A percentile compares a stretch with the other conserved stretches of the same genome.
Conservation (phyloP, 768 basidiomycete genomes). For the Tylopilus plumbeoviolaceoides region DNA sequence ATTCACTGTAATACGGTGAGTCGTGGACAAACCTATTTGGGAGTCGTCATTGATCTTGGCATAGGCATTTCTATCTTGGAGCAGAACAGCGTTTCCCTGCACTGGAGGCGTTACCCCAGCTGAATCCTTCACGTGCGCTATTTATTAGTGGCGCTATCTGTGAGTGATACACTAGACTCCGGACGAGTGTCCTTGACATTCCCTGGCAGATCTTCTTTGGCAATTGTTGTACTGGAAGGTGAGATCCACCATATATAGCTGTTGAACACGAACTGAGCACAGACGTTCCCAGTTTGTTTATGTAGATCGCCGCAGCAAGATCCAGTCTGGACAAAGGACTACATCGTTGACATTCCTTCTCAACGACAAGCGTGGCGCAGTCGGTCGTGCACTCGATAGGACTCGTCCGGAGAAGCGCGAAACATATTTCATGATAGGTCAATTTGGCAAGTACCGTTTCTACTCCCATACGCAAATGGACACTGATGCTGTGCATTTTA, state of each 20-base stretch:
- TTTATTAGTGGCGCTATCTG: conserved; percentile 79
- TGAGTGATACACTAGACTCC: conserved; percentile 36
- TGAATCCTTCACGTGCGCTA: conserved; percentile 71
- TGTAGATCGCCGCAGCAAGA: conserved; percentile 83
- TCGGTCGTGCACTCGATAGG: conserved; percentile 65
- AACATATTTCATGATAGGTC: conserved; percentile 77
- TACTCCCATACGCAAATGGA: background rate
- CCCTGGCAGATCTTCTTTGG: conserved; percentile 78
- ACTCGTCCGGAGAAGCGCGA: conserved; percentile 62
- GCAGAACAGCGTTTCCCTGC: conserved; percentile 85
- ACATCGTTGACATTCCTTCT: conserved; percentile 88
- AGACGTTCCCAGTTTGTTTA: conserved; percentile 62
- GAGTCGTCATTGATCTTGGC: conserved; percentile 3
- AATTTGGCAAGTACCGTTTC: conserved; percentile 54
- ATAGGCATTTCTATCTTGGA: conserved; percentile 84
- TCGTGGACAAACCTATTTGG: conserved; percentile 3
- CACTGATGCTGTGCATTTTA: conserved; percentile 26
- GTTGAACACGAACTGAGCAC: background rate
- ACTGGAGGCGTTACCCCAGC: conserved; percentile 58
- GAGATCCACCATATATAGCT: conserved; percentile 2
- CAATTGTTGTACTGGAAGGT: conserved; percentile 94
- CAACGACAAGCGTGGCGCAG: conserved; percentile 81
- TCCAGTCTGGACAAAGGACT: conserved; percentile 85
- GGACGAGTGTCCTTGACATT: conserved; percentile 2
- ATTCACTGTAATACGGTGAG: conserved; percentile 86